Percentiles rank a stretch among this genome's conserved stretches.
Evolutionary conservation across 768 basidiomycete genomes (phyloP).

Genomic region (Tylopilus sp.): DNA sequence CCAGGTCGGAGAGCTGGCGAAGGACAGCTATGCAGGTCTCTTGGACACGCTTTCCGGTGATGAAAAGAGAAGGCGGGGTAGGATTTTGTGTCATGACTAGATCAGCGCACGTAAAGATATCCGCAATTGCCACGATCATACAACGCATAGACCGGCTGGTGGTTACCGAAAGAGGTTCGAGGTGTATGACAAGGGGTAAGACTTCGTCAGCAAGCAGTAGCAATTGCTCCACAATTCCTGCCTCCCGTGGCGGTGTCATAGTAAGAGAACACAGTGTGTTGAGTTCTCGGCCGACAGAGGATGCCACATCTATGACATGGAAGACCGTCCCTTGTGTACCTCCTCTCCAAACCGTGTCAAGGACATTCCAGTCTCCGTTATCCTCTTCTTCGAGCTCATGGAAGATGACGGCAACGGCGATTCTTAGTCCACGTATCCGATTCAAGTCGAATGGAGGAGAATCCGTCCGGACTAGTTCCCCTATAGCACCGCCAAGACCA

Average conservation of each 20-base stretch:
- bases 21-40: constrained; percentile 53
- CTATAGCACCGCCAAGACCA: constrained; percentile 59
- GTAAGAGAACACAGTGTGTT: constrained; percentile 47
- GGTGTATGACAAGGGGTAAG: constrained; percentile 45
- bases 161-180: constrained; percentile 47
- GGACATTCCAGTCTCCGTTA: constrained; percentile 51
- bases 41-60: constrained; percentile 38
- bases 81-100: constrained; percentile 41
- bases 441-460: constrained; percentile 39
- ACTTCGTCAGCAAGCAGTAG: constrained; percentile 54
- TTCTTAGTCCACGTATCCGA: constrained; percentile 56
- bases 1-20: constrained; percentile 33
- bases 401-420: constrained; percentile 56
- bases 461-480: constrained; percentile 44
- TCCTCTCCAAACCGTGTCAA: constrained; percentile 61
- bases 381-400: constrained; percentile 50
- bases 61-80: constrained; percentile 17
- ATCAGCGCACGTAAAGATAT: constrained; percentile 56
- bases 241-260: constrained; percentile 34
- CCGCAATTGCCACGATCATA: constrained; percentile 43
- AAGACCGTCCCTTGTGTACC: constrained; percentile 53
- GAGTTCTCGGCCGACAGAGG: constrained; percentile 50
- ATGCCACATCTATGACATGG: constrained; percentile 52
- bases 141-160: constrained; percentile 47
- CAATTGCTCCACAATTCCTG: constrained; percentile 48